Evolutionary conservation across 352 stramenopile genomes (phyloP).

Genomic region (Plasmopara halstedii): DNA sequence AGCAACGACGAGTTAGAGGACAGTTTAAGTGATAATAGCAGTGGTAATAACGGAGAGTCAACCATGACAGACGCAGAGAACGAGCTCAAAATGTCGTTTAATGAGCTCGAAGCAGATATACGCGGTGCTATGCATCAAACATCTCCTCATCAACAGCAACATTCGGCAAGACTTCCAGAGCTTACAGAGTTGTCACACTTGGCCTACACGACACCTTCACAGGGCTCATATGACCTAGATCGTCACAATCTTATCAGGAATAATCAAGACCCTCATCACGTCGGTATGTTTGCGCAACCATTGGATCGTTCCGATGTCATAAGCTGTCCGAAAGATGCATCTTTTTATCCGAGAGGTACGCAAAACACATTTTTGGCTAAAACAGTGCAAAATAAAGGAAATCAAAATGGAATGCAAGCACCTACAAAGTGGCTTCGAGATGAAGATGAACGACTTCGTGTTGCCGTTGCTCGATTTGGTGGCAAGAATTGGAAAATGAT

Average conservation of each 20-base stretch:
- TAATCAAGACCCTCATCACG: conserved; percentile 16
- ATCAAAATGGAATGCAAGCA: conserved; percentile 10
- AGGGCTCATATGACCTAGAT: conserved; percentile 15
- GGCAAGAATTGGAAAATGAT: conserved; percentile 95
- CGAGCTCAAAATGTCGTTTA: conserved; percentile 34
- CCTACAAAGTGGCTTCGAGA: conserved; percentile 82
- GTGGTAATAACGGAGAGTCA: conserved; percentile 22
- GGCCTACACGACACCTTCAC: conserved; percentile 11
- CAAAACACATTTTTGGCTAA: conserved; percentile 33
- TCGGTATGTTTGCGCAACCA: conserved; percentile 5
- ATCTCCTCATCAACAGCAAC: conserved; percentile 20
- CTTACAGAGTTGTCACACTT: conserved; percentile 13
- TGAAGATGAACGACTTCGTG: conserved; percentile 84
- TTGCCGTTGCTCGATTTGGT: conserved; percentile 85
- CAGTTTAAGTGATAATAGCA: conserved; percentile 21
- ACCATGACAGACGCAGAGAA: conserved; percentile 17
- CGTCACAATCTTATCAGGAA: conserved; percentile 6
- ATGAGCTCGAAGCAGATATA: conserved; percentile 28
- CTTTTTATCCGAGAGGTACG: conserved; percentile 78
- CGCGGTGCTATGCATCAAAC: conserved; percentile 22
- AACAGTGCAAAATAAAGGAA: conserved; percentile 9
- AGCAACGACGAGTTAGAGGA: conserved; percentile 23
- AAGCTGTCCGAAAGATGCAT: conserved; percentile 35
- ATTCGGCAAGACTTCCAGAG: conserved; percentile 15
- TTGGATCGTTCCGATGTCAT: conserved; percentile 5